Evolutionary conservation across 2,329 filamentous ascomycete genomes (phyloP).

Genomic region (Basipetospora chlamydospora): DNA sequence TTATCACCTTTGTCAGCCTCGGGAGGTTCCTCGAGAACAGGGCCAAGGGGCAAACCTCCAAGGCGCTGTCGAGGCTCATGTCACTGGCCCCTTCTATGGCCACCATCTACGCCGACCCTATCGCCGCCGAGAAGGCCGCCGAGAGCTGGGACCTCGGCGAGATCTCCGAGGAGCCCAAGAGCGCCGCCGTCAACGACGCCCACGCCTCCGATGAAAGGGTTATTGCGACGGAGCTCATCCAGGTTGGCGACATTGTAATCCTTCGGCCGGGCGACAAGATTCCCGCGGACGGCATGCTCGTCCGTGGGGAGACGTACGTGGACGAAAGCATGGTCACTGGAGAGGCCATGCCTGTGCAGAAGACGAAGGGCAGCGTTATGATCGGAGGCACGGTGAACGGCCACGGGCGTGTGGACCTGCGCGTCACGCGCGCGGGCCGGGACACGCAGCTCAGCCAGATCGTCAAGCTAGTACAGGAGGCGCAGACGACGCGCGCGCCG

Average conservation of each 20-base stretch:
- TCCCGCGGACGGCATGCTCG: constrained; percentile 77
- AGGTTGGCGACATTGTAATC: constrained; percentile 86
- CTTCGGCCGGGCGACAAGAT: constrained; percentile 93
- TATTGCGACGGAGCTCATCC: constrained; percentile 89
- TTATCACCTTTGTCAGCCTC: constrained; percentile 88
- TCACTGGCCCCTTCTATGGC: constrained; percentile 92
- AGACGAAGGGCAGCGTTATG: constrained; percentile 62
- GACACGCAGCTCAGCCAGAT: constrained; percentile 97
- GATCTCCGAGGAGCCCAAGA: constrained; percentile 26
- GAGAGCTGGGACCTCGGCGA: constrained; percentile 49
- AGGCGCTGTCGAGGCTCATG: constrained; percentile 86
- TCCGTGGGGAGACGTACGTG: constrained; percentile 80
- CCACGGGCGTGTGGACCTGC: constrained; percentile 79
- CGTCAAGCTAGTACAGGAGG: constrained; percentile 94
- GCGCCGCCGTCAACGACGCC: constrained; percentile 24
- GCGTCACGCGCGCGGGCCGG: constrained; percentile 79
- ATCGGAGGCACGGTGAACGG: constrained; percentile 96
- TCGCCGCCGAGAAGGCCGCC: constrained; percentile 79
- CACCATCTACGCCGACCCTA: constrained; percentile 88
- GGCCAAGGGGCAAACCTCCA: constrained; percentile 92
- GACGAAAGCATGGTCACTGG: constrained; percentile 99
- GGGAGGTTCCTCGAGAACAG: constrained; percentile 86
- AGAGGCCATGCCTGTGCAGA: constrained; percentile 88
- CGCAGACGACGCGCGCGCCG: constrained; percentile 83
- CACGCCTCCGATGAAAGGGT: constrained; percentile 63